Evolutionary conservation across 345 rosid genomes (phyloP), one percentile per base, ranked within the genome.

Genomic region (Bruguiera sexangula): DNA sequence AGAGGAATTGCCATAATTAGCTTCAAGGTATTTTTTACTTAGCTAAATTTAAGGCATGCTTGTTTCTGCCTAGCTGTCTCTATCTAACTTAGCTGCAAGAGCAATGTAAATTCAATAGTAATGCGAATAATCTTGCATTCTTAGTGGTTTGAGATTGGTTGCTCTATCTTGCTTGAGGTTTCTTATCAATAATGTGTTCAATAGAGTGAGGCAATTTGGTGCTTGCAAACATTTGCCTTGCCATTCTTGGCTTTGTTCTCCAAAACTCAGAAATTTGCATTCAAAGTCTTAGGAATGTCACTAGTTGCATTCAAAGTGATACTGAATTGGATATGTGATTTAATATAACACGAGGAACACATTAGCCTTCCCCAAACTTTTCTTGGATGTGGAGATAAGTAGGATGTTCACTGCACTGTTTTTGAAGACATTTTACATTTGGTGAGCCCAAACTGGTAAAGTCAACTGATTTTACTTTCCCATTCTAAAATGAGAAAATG

Each of bases 1-100:
- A 88, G 88, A 80, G 99, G 97, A 34, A 92, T 95, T 18, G 89
- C 99, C 48, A 86, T 90, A 63, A 80, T 92, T 31, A 82, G 80
- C 67, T 95, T 94, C 59, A 76, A 90, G 87, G 97, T 88, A 77
- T 32, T 21, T 21, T 37, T 1, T 52, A 2, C 16, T 43, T 34
- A 8, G 43, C 26, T 2, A 15, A 22, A 30, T n/a, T 54, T 46
- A n/a, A 19, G 16, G 1, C 22, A 30, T 57, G 1, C 63, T 50
- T 24, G 13, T 6, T 59, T 29, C 22, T 18, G 46, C 19, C 20
- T 51, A 4, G n/a, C 51, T 26, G 18, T 59, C 65, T 59, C 65
- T 18, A 21, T 29, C 53, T 55, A 26, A 37, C 27, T 55, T 13
- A 27, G 9, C 26, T 56, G 56, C 6, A 64, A n/a, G n/a, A 3